Base-by-base conservation (phyloP, 2,329 filamentous ascomycete species). In the Tolypocladium amazonense region DNA sequence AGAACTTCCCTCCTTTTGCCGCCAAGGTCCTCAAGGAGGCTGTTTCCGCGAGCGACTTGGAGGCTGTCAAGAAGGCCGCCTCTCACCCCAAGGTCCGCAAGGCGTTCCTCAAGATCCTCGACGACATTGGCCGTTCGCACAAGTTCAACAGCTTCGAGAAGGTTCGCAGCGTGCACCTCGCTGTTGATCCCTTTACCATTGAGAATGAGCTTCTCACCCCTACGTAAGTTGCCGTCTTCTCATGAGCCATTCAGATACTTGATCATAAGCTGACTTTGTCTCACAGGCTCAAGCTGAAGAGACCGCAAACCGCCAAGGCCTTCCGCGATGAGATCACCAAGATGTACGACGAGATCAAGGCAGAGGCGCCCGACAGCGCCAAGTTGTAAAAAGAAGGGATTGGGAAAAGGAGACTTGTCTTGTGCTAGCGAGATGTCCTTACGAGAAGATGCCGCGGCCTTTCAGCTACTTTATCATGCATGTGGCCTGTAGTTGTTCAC, bases 101-200 rank as follows among this genome's bases (percentile, higher is more conserved):
- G 68, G 89, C 89, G 2, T 87, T 96, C 59, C 71, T 95, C 64
- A 88, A 87, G 72, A 84, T 94, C 65, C 77, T 99, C 39, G 89
- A 94, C 61, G 82, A 80, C 59, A 88, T 95, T 61, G 91, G 85
- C 52, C 88, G 83, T 77, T 88, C 87, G 76, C 85, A 89, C 73
- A 96, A 94, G 77, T 92, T 99, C 74, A 94, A 96, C 71, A 90
- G 87, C 65, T 97, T 89, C 67, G 94, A 99, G 80, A 85, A 85
- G 64, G 87, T 97, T 55, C 84, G 82, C 71, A 89, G 87, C 66
- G 81, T 88, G 60, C 75, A 88, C 63, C 76, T 99, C 65, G 87
- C 88, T 67, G 67, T 97, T 18, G 94, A 99, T 61, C 94, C 94
- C 1, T 97, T 99, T 68, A 90, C 86, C 1, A 86, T 97, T 64